Percentiles rank a stretch among this genome's conserved stretches.
Evolutionary conservation across 306 rosid genomes (phyloP).

Genomic region (Argentina anserina): DNA sequence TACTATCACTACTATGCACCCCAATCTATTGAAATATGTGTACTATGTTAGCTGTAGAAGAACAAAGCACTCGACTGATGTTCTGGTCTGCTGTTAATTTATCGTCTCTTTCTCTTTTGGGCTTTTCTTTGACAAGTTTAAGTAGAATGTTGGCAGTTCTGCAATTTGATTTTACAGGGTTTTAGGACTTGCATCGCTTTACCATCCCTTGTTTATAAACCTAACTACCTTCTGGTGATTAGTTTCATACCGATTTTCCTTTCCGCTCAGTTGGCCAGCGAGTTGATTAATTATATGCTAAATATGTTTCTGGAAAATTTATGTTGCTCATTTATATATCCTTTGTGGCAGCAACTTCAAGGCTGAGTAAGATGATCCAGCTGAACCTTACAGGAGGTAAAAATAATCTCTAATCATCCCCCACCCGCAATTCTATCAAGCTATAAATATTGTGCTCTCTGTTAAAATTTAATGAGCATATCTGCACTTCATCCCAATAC

Average conservation of each 20-base stretch:
- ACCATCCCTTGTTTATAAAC: neutral
- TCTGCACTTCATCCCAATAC: neutral
- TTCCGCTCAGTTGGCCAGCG: neutral
- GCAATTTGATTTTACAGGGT: neutral
- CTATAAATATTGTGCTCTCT: neutral
- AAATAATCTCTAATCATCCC: neutral
- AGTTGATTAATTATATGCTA: neutral
- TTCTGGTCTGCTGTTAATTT: neutral
- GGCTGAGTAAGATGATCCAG: conserved; percentile 35
- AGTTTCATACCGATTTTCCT: neutral
- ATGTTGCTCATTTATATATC: neutral
- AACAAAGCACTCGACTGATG: neutral
- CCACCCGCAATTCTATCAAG: neutral
- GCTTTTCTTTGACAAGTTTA: neutral
- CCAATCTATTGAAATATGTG: neutral
- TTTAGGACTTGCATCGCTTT: neutral
- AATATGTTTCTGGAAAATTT: neutral
- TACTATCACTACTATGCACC: neutral
- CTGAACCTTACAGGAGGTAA: conserved; percentile 47
- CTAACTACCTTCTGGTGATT: neutral
- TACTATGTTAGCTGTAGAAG: neutral
- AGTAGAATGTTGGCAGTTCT: neutral
- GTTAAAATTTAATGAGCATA: neutral
- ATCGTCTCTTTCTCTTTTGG: neutral
- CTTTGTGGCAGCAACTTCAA: conserved; percentile 58